These are phyloP conservation scores for Aspergillus sp. DNA, from an alignment of 2,329 filamentous ascomycete genomes.

Conservation along the genomic window DNA sequence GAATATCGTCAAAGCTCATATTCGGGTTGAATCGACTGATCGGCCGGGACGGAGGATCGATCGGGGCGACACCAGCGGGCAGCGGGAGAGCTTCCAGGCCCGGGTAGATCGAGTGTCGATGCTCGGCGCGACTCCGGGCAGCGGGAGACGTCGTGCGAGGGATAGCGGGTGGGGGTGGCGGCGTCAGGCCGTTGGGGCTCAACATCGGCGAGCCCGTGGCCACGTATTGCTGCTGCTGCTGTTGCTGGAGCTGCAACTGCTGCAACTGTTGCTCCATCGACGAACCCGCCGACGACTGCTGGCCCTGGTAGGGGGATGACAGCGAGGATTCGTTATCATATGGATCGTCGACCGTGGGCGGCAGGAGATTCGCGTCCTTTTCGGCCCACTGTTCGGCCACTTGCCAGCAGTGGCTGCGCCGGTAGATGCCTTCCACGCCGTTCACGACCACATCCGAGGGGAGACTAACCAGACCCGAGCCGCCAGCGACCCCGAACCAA, in stretches of 20 bases:
- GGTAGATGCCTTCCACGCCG: constrained; percentile 66
- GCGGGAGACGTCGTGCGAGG: constrained; percentile 34
- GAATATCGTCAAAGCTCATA: constrained; percentile 50
- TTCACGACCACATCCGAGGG: constrained; percentile 65
- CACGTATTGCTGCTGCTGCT: constrained; percentile 20
- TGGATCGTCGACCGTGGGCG: constrained; percentile 33
- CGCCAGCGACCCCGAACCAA: constrained; percentile 60
- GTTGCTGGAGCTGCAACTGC: constrained; percentile 25
- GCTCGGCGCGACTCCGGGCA: constrained; percentile 30
- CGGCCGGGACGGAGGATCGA: constrained; percentile 40
- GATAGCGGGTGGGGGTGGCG: constrained; percentile 34
- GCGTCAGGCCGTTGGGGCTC: constrained; percentile 32
- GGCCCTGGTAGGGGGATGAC: constrained; percentile 37
- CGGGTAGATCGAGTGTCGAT: constrained; percentile 44
- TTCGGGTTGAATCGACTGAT: constrained; percentile 45
- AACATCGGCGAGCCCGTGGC: constrained; percentile 29
- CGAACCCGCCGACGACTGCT: constrained; percentile 37
- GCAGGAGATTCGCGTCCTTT: constrained; percentile 34
- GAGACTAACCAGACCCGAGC: constrained; percentile 59
- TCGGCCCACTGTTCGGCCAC: constrained; percentile 62
- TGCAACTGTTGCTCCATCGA: constrained; percentile 31
- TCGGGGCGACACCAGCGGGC: constrained; percentile 41
- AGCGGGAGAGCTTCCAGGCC: constrained; percentile 46
- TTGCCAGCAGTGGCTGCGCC: constrained; percentile 68
- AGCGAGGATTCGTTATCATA: constrained; percentile 39